Conservation (phyloP, 2,329 filamentous ascomycete genomes). For the Beauveria sp. region DNA sequence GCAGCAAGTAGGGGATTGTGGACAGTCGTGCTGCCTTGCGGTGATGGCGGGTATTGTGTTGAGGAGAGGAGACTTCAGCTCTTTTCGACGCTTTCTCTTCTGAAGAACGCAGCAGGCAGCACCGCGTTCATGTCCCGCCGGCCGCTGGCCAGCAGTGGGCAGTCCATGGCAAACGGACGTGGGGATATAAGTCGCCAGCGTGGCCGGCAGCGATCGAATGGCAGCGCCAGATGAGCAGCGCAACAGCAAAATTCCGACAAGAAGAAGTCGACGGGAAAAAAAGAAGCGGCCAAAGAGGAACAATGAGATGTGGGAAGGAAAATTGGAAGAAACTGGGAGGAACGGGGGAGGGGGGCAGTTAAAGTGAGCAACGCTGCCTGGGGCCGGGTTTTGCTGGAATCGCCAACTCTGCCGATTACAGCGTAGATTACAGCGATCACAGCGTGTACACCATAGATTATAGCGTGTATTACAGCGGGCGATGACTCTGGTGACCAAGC, state of each 20-base stretch:
- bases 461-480: too few relatives aligned
- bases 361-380: slow-evolving; percentile 8
- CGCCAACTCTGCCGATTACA: background rate
- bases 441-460: too few relatives aligned
- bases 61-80: background rate
- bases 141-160: background rate
- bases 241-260: background rate
- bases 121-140: background rate
- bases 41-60: background rate
- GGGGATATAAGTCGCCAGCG: slow-evolving; percentile 6
- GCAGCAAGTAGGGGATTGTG: background rate
- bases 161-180: slow-evolving; percentile 3
- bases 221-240: background rate
- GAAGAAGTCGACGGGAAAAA: background rate
- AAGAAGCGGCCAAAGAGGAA: background rate
- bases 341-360: slow-evolving; percentile 10
- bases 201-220: background rate
- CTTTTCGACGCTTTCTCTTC: background rate
- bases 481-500: too few relatives aligned
- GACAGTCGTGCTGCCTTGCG: background rate
- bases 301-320: slow-evolving; percentile 7
- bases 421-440: too few relatives aligned
- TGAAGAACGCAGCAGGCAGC: background rate
- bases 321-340: slow-evolving; percentile 3
- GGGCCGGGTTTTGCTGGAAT: background rate